Evolutionary conservation across 106 monocot genomes (phyloP).

Genomic region (Triglochin maritima): DNA sequence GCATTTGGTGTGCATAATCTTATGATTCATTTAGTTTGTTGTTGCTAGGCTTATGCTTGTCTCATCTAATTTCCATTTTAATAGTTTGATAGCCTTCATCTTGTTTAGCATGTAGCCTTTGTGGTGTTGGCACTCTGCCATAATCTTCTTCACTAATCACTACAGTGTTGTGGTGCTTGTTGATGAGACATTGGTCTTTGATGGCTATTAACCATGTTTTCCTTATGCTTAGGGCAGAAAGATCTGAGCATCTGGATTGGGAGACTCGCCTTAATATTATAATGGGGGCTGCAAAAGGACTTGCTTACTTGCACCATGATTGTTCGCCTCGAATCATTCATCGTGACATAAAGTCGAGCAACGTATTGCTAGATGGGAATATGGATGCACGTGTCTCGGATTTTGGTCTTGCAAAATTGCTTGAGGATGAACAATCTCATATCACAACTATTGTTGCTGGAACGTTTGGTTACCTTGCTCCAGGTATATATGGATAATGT

Average conservation of each 20-base stretch:
- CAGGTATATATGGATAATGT: slow-evolving; percentile 41
- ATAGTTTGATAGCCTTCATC: no score
- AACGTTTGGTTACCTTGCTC: slow-evolving; percentile 98
- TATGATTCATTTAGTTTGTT: no score
- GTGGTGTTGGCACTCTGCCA: no score
- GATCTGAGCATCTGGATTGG: slow-evolving; percentile 83
- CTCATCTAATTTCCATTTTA: no score
- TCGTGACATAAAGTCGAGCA: slow-evolving; percentile 96
- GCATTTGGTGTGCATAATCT: no score
- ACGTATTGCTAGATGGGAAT: slow-evolving; percentile 93
- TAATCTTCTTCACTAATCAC: no score
- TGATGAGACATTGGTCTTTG: background rate
- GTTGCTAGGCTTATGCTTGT: no score
- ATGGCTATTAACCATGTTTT: background rate
- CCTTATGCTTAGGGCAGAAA: slow-evolving; percentile 37
- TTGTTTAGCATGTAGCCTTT: no score
- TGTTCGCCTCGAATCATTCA: slow-evolving; percentile 96
- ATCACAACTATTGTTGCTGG: slow-evolving; percentile 97
- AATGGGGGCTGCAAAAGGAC: slow-evolving; percentile 89
- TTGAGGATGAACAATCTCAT: slow-evolving; percentile 92
- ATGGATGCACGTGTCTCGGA: slow-evolving; percentile 92
- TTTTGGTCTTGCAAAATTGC: slow-evolving; percentile 91
- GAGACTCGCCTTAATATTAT: slow-evolving; percentile 91
- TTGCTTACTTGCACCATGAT: slow-evolving; percentile 97
- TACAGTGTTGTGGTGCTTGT: no score